Conservation (phyloP, 768 basidiomycete genomes). For the Obba rivulosa region DNA sequence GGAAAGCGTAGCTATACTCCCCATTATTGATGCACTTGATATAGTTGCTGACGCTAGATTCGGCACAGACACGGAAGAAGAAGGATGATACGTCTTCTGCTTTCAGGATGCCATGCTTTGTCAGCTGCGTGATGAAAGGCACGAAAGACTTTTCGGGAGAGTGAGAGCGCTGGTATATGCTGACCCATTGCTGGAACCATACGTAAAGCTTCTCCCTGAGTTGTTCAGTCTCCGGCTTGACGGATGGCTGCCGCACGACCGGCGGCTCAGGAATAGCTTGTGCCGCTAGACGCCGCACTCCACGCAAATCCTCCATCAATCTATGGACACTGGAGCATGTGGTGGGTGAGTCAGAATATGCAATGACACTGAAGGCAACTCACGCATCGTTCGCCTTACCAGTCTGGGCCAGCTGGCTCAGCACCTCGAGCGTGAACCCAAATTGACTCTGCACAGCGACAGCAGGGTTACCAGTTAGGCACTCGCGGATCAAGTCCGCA, state of each 20-base stretch:
- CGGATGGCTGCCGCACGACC: conserved; percentile 40
- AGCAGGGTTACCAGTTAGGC: conserved; percentile 75
- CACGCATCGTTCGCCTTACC: conserved; percentile 86
- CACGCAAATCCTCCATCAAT: conserved; percentile 80
- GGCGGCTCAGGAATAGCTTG: conserved; percentile 31
- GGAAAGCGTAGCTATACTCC: conserved; percentile 77
- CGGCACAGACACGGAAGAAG: conserved; percentile 97
- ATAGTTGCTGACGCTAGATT: conserved; percentile 89
- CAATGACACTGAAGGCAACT: conserved; percentile 26
- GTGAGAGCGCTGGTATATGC: conserved; percentile 85
- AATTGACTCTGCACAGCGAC: conserved; percentile 78
- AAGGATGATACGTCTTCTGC: conserved; percentile 95
- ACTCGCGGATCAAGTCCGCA: conserved; percentile 80
- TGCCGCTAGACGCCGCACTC: conserved; percentile 48
- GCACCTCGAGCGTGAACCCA: conserved; percentile 71
- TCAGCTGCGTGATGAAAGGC: conserved; percentile 93
- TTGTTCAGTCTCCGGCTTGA: conserved; percentile 69
- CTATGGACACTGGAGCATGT: conserved; percentile 49
- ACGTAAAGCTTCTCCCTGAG: conserved; percentile 68
- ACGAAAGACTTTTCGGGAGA: conserved; percentile 94
- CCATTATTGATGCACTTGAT: conserved; percentile 66
- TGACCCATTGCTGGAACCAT: conserved; percentile 95
- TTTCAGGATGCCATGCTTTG: conserved; percentile 94
- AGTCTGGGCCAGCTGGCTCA: conserved; percentile 64
- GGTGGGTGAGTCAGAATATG: conserved; percentile 3